phyloP scores from a whole-genome alignment of 2,329 filamentous ascomycete species.

The Colletotrichum lupini region DNA sequence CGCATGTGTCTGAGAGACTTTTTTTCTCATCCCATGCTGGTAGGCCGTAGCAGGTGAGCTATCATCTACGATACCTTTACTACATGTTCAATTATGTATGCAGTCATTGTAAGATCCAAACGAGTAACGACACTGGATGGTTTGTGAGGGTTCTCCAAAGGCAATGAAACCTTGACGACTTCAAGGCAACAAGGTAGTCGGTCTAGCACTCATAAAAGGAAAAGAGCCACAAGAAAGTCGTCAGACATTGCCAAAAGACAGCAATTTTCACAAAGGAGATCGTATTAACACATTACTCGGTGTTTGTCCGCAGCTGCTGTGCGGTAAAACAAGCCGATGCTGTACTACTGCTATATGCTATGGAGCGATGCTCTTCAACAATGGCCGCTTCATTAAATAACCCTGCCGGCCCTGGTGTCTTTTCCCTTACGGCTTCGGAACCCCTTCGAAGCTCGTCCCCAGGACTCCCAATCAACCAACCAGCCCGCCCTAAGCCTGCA shows the following conservation, averaged over 20 bases:
- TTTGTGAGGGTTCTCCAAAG: too few species aligned
- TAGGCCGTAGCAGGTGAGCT: too few species aligned
- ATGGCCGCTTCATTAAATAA: not conserved
- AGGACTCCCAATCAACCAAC: not conserved
- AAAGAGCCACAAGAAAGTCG: not conserved
- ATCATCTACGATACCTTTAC: too few species aligned
- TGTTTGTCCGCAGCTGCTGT: not conserved
- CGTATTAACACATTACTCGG: constrained; percentile 35
- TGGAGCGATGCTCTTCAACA: not conserved
- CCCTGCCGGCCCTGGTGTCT: not conserved
- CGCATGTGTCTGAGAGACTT: too few species aligned
- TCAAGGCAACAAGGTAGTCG: not conserved
- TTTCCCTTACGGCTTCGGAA: constrained; percentile 4
- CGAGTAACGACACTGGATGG: too few species aligned
- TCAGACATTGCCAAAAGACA: not conserved
- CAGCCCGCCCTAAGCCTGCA: not conserved
- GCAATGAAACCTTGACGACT: not conserved
- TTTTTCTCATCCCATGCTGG: too few species aligned
- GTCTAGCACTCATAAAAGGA: not conserved
- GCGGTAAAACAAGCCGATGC: not conserved
- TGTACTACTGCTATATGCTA: constrained; percentile 24
- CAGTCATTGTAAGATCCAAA: too few species aligned
- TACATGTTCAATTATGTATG: too few species aligned
- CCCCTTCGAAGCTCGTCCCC: constrained; percentile 12
- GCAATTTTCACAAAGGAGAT: constrained; percentile 25